Evolutionary conservation across 495 filamentous ascomycete species (phyloP).

Genomic region (Entonaema liquescens): DNA sequence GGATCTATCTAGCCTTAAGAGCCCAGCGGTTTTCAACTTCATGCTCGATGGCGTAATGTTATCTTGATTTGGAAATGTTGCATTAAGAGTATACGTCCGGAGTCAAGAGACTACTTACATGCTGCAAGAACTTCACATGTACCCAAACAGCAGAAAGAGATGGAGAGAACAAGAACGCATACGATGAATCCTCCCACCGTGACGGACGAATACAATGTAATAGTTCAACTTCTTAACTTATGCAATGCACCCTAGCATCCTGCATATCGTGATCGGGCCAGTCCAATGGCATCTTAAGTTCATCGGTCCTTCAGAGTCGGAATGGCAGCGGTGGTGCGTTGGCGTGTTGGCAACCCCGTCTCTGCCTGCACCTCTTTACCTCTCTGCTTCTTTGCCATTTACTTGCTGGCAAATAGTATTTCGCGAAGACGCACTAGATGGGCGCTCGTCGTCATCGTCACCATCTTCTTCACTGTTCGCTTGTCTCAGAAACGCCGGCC

Average conservation of each 20-base stretch:
- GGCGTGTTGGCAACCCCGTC: constrained; percentile 21
- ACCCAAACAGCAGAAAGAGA: neutral
- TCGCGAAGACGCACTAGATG: constrained; percentile 14
- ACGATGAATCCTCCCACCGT: constrained; percentile 25
- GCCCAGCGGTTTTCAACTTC: constrained; percentile 2
- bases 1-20: constrained; percentile 7
- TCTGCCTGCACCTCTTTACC: constrained; percentile 30
- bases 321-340: constrained; percentile 37
- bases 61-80: constrained; percentile 19
- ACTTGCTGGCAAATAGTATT: constrained; percentile 33
- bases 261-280: constrained; percentile 23
- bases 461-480: constrained; percentile 15
- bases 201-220: neutral
- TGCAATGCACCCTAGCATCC: constrained; percentile 31
- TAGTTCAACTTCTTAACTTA: constrained; percentile 15
- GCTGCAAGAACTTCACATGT: neutral
- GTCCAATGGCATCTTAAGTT: constrained; percentile 28
- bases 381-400: constrained; percentile 23
- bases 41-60: constrained; percentile 33
- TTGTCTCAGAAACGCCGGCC: constrained; percentile 21
- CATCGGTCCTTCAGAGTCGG: constrained; percentile 21
- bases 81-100: constrained; percentile 12
- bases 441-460: constrained; percentile 33
- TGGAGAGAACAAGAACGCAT: constrained; percentile 5
- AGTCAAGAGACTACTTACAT: neutral